Conservation (phyloP, 177 flowering plant species). For the Telopea speciosissima region DNA sequence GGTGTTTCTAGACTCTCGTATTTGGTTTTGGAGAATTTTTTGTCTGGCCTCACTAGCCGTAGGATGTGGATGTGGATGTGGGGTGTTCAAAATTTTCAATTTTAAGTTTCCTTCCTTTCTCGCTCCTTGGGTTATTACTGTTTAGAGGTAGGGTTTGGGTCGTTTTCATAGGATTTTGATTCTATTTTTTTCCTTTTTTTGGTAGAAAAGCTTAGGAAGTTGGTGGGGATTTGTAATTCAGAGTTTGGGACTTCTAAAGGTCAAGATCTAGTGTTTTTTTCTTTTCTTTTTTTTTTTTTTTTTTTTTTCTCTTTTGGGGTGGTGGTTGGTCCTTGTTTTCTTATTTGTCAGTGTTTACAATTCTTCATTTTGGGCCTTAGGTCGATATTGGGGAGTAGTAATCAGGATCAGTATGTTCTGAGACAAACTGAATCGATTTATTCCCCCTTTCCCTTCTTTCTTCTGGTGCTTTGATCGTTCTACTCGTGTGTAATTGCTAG, state of each 20-base stretch:
- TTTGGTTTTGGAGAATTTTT: not conserved
- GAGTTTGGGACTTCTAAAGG: not conserved
- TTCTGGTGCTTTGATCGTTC: not conserved
- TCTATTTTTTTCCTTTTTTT: not conserved
- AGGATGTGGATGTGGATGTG: not conserved
- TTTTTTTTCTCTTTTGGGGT: not conserved
- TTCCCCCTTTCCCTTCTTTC: not conserved
- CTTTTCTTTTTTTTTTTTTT: no score
- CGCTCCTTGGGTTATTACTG: no score
- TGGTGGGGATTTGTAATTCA: not conserved
- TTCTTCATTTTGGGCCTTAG: not conserved
- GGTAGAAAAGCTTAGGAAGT: not conserved
- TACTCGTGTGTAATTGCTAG: not conserved
- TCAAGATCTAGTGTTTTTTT: not conserved
- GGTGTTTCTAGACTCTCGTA: not conserved
- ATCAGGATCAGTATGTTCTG: not conserved
- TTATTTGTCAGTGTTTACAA: not conserved
- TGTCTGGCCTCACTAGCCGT: not conserved
- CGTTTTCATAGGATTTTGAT: no score
- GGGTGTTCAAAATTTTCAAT: not conserved
- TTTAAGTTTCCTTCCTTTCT: no score
- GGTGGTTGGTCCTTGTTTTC: not conserved
- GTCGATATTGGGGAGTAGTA: not conserved
- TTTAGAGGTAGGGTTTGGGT: not conserved
- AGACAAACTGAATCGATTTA: not conserved